Conservation (phyloP, 2,329 filamentous ascomycete species). For the Claviceps citrina region DNA sequence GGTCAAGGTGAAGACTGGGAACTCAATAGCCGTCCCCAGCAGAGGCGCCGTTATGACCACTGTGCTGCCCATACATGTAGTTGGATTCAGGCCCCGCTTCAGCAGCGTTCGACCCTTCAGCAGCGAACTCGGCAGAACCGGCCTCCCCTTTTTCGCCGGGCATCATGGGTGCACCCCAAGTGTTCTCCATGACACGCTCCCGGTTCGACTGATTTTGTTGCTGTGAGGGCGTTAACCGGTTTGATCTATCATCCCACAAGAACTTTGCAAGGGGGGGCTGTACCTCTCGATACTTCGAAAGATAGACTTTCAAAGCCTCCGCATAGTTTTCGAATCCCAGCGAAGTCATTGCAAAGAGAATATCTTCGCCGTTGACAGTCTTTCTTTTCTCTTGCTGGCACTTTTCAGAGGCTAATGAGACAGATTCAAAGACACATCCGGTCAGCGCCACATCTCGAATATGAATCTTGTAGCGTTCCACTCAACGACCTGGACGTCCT, state of each 20-base stretch:
- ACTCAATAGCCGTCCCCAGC: constrained; percentile 35
- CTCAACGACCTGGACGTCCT: not conserved
- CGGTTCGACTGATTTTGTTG: constrained; percentile 28
- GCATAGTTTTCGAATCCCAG: constrained; percentile 98
- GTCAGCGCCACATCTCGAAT: not conserved
- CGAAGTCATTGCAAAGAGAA: constrained; percentile 97
- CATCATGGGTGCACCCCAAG: constrained; percentile 19
- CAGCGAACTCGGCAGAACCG: constrained; percentile 24
- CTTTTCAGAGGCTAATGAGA: constrained; percentile 73
- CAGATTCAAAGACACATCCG: not conserved
- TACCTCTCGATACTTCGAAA: constrained; percentile 96
- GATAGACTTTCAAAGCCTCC: constrained; percentile 93
- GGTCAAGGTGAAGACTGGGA: not conserved
- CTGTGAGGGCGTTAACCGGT: constrained; percentile 9
- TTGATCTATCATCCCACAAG: not conserved
- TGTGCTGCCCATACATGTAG: constrained; percentile 40
- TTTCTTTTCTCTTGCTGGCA: constrained; percentile 99
- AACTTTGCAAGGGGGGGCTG: constrained; percentile 20
- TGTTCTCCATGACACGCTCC: constrained; percentile 22
- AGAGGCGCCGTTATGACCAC: constrained; percentile 43
- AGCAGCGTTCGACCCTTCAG: constrained; percentile 24
- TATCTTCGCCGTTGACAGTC: constrained; percentile 97
- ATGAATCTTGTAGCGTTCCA: not conserved
- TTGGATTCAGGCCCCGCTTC: constrained; percentile 27
- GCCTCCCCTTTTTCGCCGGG: constrained; percentile 19